Evolutionary conservation across 2,329 filamentous ascomycete genomes (phyloP), one percentile per base, ranked within the genome.

Genomic region (Beauveria australis): DNA sequence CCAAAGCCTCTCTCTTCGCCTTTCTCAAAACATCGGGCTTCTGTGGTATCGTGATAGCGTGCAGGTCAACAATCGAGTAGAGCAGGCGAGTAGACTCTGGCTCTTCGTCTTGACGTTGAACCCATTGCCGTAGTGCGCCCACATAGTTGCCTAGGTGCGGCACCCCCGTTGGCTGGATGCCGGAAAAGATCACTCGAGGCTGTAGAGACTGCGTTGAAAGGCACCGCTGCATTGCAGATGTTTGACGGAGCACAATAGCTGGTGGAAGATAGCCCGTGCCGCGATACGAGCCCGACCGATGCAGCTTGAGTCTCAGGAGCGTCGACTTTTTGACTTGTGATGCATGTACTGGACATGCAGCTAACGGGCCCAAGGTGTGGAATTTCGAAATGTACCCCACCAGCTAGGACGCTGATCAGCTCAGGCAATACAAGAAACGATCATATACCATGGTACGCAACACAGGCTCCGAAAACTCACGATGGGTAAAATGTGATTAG

Each of bases 101-200:
- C 43, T 81, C 77, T 63, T 91, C 78, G 66, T 64, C 61, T 58
- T 99, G 93, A 8, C 97, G 79, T 63, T 81, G 80, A 52, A 89
- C 88, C 94, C 94, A 99, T 79, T 91, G 86, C 55, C 85, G 84
- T 60, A 99, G 77, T 18, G 94, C 94, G 28, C 94, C 94, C 12
- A 96, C 82, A 74, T 97, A 99, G 76, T 99, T 99, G 60, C 94
- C 94, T 33, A 99, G 77, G 73, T 99, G 94, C 16, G 94, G 94
- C 26, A 95, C 82, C 41, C 93, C 94, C 0, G 94, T 99, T 19
- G 94, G 94, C 74, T 99, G 94, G 67, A 99, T 99, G 58, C 92
- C 94, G 3, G 94, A 97, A 78, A 99, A 97, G 68, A 97, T 84
- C 62, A 88, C 79, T 60, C 79, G 64, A 33, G 63, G 37, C 43